Percentiles rank a stretch among this genome's conserved stretches.
Evolutionary conservation across 768 basidiomycete species (phyloP).

Genomic region (Agaricus sinodeliciosus): DNA sequence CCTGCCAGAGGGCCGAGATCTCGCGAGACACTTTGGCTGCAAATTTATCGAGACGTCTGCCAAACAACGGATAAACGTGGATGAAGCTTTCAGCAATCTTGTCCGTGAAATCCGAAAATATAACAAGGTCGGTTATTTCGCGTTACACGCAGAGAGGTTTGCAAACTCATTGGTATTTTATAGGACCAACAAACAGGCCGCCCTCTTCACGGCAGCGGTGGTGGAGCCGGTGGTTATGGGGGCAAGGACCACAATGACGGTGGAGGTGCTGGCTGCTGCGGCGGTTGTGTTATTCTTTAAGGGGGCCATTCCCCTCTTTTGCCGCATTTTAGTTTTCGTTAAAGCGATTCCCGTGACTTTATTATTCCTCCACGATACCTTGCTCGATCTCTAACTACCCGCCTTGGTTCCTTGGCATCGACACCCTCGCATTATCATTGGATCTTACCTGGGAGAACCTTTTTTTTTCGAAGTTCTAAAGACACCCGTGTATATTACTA

Average conservation of each 20-base stretch:
- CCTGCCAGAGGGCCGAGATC: conserved; percentile 85
- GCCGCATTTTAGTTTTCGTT: not conserved
- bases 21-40: conserved; percentile 91
- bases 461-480: conserved; percentile 1
- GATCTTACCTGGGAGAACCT: conserved; percentile 1
- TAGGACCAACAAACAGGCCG: conserved; percentile 79
- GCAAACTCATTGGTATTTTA: conserved; percentile 8
- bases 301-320: not conserved
- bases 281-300: conserved; percentile 60
- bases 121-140: conserved; percentile 61
- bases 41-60: conserved; percentile 96
- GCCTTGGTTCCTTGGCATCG: not conserved
- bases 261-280: conserved; percentile 56
- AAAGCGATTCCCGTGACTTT: not conserved
- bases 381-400: conserved; percentile 6
- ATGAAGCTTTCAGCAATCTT: conserved; percentile 90
- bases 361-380: conserved; percentile 8
- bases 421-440: conserved; percentile 1
- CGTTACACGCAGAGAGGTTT: not conserved
- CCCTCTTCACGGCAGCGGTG: conserved; percentile 41
- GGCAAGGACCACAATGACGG: conserved; percentile 46
- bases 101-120: conserved; percentile 92
- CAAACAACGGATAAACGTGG: conserved; percentile 94
- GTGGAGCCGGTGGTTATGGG: conserved; percentile 42
- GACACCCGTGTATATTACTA: conserved; percentile 9